A percentile compares a stretch with the other conserved stretches of the same genome.
Conservation (phyloP, 2,329 filamentous ascomycete genomes). For the Calycina herbarum region DNA sequence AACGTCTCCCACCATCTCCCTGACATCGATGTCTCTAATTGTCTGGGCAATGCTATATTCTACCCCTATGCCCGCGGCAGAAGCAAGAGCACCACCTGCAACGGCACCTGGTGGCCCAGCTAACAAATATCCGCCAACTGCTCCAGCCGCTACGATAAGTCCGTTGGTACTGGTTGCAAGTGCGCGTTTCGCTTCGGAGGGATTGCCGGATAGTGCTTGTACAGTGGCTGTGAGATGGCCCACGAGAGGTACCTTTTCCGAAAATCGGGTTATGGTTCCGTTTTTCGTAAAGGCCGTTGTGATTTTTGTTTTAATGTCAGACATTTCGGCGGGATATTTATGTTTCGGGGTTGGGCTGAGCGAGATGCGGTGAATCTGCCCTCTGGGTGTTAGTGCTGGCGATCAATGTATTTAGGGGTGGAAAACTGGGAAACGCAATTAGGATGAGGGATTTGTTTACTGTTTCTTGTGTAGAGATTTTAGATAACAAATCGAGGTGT, state of each 20-base stretch:
- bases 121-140: neutral
- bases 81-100: neutral
- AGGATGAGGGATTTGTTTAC: neutral
- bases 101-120: neutral
- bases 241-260: neutral
- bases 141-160: neutral
- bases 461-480: neutral
- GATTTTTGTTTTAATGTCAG: neutral
- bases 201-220: neutral
- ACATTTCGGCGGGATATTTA: neutral
- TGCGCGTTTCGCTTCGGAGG: neutral
- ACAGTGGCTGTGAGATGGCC: slow-evolving; percentile 2
- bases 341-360: neutral
- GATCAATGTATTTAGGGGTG: neutral
- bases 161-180: neutral
- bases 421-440: neutral
- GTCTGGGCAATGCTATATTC: slow-evolving; percentile 3
- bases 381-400: neutral
- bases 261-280: neutral
- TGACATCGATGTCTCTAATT: neutral
- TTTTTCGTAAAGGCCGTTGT: neutral
- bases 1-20: slow-evolving; percentile 1
- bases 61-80: neutral
- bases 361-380: neutral
- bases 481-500: neutral